Percentiles rank a stretch among this genome's conserved stretches.
phyloP scores from a whole-genome alignment of 2,329 filamentous ascomycete genomes.

The Parafenestella ontariensis region DNA sequence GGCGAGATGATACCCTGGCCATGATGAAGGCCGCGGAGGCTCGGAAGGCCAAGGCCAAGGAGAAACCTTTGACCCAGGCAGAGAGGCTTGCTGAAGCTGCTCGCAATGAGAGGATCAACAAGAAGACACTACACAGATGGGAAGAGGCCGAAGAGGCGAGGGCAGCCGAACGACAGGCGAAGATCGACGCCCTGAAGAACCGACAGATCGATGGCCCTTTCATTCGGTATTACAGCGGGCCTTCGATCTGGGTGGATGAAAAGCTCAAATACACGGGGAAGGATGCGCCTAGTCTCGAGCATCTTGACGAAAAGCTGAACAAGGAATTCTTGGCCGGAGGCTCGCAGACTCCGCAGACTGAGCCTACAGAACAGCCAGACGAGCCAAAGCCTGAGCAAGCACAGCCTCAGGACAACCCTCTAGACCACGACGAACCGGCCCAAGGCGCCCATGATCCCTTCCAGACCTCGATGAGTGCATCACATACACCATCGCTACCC shows the following conservation, averaged over 20 bases:
- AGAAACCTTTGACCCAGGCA: conserved; percentile 83
- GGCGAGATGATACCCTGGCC: conserved; percentile 72
- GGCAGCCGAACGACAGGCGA: conserved; percentile 81
- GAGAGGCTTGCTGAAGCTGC: conserved; percentile 84
- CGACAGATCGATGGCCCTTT: conserved; percentile 87
- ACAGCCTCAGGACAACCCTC: background rate
- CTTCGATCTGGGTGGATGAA: conserved; percentile 79
- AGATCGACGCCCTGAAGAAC: conserved; percentile 86
- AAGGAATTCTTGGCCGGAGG: conserved; percentile 27
- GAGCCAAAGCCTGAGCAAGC: conserved; percentile 4
- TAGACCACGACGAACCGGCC: conserved; percentile 2
- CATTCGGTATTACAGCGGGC: conserved; percentile 92
- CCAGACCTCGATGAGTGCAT: conserved; percentile 16
- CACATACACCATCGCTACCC: conserved; percentile 22
- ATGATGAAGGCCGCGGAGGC: conserved; percentile 68
- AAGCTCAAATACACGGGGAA: conserved; percentile 73
- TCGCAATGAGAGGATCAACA: conserved; percentile 82
- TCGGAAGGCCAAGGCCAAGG: conserved; percentile 74
- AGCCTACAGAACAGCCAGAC: conserved; percentile 5
- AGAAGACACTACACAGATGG: conserved; percentile 91
- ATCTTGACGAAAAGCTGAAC: conserved; percentile 47
- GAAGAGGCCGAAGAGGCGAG: conserved; percentile 90
- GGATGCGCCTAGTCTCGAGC: conserved; percentile 44
- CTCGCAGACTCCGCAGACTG: conserved; percentile 10
- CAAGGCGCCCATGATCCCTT: conserved; percentile 10